phyloP scores from a whole-genome alignment of 2,329 filamentous ascomycete species.

The Periconia digitata region DNA sequence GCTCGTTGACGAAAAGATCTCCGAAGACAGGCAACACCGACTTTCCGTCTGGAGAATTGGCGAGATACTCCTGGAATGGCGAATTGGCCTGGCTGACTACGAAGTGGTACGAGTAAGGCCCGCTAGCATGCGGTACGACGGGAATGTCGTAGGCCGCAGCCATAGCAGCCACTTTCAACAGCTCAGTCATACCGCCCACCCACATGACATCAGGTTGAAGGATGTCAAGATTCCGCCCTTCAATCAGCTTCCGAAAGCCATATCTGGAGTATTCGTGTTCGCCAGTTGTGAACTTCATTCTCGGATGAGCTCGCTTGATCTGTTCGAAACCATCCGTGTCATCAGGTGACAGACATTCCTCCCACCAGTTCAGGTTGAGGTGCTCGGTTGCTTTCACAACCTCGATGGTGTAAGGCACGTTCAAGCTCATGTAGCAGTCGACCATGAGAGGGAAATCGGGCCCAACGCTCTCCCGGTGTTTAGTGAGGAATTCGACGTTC shows the following conservation, averaged over 20 bases:
- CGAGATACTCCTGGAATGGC: constrained; percentile 94
- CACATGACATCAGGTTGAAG: constrained; percentile 98
- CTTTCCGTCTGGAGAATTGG: constrained; percentile 88
- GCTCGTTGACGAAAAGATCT: constrained; percentile 86
- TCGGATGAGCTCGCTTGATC: constrained; percentile 87
- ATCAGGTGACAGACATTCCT: constrained; percentile 88
- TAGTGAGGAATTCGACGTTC: constrained; percentile 85
- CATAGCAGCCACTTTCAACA: constrained; percentile 85
- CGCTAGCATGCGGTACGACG: constrained; percentile 91
- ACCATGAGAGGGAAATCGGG: constrained; percentile 93
- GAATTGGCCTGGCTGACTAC: constrained; percentile 91
- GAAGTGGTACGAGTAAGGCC: constrained; percentile 94
- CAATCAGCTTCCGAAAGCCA: constrained; percentile 91
- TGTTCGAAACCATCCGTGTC: constrained; percentile 88
- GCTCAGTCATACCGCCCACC: constrained; percentile 89
- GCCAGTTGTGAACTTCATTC: constrained; percentile 90
- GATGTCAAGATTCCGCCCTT: constrained; percentile 89
- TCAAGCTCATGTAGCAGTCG: constrained; percentile 96
- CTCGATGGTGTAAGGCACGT: constrained; percentile 90
- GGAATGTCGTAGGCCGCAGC: constrained; percentile 92
- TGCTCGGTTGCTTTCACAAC: constrained; percentile 80
- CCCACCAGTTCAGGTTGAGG: constrained; percentile 95
- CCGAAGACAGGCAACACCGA: constrained; percentile 90
- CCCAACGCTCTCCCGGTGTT: constrained; percentile 81
- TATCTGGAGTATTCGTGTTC: constrained; percentile 95